Percentiles rank a stretch among this genome's conserved stretches.
phyloP scores from a whole-genome alignment of 345 rosid genomes.

The Citrus reticulata region DNA sequence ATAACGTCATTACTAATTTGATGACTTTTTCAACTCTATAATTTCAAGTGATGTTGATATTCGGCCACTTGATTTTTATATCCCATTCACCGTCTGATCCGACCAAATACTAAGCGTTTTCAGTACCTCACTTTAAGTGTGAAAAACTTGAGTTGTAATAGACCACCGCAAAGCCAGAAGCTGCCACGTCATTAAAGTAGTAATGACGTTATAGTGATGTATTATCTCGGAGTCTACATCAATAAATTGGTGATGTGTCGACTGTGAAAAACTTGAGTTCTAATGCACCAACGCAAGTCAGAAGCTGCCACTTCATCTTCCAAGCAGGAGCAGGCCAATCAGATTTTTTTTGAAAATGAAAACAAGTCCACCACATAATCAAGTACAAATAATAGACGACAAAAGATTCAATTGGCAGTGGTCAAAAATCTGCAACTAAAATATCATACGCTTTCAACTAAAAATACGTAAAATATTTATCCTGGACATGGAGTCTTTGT shows the following conservation, averaged over 20 bases:
- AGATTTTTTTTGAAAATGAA: background rate
- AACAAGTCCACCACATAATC: background rate
- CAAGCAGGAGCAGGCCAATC: background rate
- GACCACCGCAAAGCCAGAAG: background rate
- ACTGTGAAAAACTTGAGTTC: background rate
- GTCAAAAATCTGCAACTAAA: conserved; percentile 28
- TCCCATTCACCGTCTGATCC: background rate
- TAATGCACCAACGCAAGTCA: background rate
- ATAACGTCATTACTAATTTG: conserved; percentile 18
- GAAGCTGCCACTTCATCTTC: conserved; percentile 6
- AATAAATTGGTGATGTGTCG: too few species aligned
- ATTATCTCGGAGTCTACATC: too few species aligned
- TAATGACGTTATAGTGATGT: too few species aligned
- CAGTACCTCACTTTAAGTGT: background rate
- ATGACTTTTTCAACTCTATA: background rate
- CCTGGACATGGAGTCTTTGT: too few species aligned
- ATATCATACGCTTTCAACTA: background rate
- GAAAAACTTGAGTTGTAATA: background rate
- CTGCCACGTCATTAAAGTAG: background rate
- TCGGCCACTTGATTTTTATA: background rate
- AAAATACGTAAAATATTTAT: too few species aligned
- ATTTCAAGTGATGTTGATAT: background rate
- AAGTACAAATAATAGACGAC: background rate
- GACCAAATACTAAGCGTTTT: background rate
- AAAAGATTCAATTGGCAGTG: background rate